Evolutionary conservation across 148 eudicot species (phyloP).

Genomic region (Gaultheria prostrata): DNA sequence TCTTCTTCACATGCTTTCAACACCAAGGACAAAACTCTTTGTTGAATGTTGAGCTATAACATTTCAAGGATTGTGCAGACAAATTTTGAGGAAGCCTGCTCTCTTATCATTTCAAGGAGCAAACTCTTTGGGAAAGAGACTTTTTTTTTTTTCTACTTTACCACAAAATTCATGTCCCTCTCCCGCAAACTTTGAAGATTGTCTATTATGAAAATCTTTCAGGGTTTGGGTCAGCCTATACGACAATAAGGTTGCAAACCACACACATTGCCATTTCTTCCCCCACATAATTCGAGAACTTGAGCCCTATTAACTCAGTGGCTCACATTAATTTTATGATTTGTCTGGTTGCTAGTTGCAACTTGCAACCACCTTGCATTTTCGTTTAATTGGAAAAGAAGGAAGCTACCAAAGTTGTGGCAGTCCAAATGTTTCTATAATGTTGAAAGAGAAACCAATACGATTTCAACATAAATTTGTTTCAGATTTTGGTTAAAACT

Average conservation of each 20-base stretch:
- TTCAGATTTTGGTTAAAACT: neutral
- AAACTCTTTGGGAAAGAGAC: too few relatives aligned
- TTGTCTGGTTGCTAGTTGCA: neutral
- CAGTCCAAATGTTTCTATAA: neutral
- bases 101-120: too few relatives aligned
- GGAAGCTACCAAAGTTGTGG: neutral
- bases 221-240: neutral
- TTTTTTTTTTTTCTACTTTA: too few relatives aligned
- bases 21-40: neutral
- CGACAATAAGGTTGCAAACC: neutral
- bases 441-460: neutral
- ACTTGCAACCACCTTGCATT: neutral
- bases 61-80: neutral
- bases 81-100: neutral
- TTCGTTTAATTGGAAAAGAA: neutral
- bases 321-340: neutral
- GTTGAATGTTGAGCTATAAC: neutral
- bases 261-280: neutral
- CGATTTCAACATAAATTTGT: neutral
- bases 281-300: neutral
- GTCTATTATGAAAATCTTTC: neutral
- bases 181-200: neutral
- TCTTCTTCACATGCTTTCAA: slow-evolving; percentile 10
- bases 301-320: neutral
- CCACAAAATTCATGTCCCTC: neutral